Evolutionary conservation across 345 rosid species (phyloP), one percentile per base, ranked within the genome.

Genomic region (Syzygium aqueum): DNA sequence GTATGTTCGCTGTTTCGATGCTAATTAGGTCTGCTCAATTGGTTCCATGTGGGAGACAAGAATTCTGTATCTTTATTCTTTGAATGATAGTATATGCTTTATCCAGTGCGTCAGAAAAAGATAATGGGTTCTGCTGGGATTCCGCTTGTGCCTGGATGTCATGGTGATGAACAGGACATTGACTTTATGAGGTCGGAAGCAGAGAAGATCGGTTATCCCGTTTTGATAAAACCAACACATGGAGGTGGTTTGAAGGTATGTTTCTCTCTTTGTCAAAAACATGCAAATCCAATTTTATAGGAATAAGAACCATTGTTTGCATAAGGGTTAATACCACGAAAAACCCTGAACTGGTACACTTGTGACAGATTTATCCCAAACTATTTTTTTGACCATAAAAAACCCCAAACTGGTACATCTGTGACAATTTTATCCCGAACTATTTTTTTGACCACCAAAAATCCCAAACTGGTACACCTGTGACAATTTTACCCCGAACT

Each of bases 61-160:
- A 57, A 57, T 57, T 56, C 65, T 25, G 28, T 57, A 25, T 57
- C 65, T 25, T 25, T 57, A 0, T 25, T 57, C 28, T 57, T 5
- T 11, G 14, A 25, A 57, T 57, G 65, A 57, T 57, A 27, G n/a
- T 50, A 28, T 88, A 51, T 88, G 53, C 86, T 43, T 88, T n/a
- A 43, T 93, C 52, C 73, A 97, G 99, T 92, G 98, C 98, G 14
- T 97, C 98, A 67, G 95, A 96, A 92, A 92, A 94, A 95, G 93
- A 97, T 96, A 91, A 97, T 97, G 99, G 99, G 98, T 6, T 96
- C 94, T 28, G 98, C 98, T 30, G 98, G 97, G 85, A 98, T 96
- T 88, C 98, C 97, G 16, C 95, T 94, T 49, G 98, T 96, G 85
- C 99, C 97, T 4, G 98, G 98, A 84, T 96, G 95, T 94, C 99